Conservation (phyloP, 2,329 filamentous ascomycete species). For the Fusarium camptoceras region DNA sequence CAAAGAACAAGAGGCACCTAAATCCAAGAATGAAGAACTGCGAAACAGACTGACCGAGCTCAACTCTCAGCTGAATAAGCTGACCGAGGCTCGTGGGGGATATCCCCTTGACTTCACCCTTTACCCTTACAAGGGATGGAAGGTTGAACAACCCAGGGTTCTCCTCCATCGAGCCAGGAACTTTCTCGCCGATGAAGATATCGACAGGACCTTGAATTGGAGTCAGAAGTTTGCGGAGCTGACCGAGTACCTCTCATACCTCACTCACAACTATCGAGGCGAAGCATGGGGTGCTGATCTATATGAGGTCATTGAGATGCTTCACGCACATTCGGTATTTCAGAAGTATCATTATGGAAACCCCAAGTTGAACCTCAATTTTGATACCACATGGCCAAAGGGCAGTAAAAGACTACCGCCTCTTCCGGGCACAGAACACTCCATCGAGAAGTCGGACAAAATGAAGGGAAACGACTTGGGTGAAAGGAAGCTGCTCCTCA, state of each 20-base stretch:
- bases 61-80: neutral
- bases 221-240: slow-evolving; percentile 52
- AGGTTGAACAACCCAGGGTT: slow-evolving; percentile 50
- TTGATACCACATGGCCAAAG: slow-evolving; percentile 33
- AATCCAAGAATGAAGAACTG: neutral
- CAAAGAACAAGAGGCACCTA: neutral
- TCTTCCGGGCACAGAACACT: slow-evolving; percentile 29
- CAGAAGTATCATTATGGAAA: slow-evolving; percentile 52
- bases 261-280: slow-evolving; percentile 41
- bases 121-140: slow-evolving; percentile 51
- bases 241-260: slow-evolving; percentile 54
- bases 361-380: slow-evolving; percentile 44
- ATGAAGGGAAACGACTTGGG: slow-evolving; percentile 11
- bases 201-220: slow-evolving; percentile 57
- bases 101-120: slow-evolving; percentile 13
- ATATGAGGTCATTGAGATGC: slow-evolving; percentile 50
- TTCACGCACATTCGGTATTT: slow-evolving; percentile 51
- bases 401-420: slow-evolving; percentile 47
- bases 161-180: slow-evolving; percentile 51
- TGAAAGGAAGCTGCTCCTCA: slow-evolving; percentile 32
- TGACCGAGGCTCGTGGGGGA: neutral
- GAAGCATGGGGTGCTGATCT: slow-evolving; percentile 49
- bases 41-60: neutral
- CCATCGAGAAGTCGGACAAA: neutral
- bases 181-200: slow-evolving; percentile 64